Conservation (phyloP, 2,329 filamentous ascomycete species). For the Paracoccidioides lutzii region DNA sequence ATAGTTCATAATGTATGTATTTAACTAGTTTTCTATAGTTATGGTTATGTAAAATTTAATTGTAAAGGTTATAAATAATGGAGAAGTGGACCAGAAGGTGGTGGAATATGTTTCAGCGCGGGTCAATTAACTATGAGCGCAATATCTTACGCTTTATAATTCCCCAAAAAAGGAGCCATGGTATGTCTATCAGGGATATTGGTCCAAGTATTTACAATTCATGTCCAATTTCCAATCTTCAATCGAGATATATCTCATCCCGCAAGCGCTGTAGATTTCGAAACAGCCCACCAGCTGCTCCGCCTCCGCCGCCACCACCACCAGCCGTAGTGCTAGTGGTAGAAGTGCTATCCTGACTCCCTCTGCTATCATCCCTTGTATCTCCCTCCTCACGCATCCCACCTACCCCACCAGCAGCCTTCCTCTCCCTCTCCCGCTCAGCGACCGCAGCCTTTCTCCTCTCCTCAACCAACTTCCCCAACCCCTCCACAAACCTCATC, state of each 20-base stretch:
- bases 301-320: background rate
- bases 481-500: slow-evolving; percentile 62
- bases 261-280: slow-evolving; percentile 40
- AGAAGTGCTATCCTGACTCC: background rate
- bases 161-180: no score
- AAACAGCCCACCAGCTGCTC: slow-evolving; percentile 38
- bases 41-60: no score
- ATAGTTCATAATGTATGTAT: no score
- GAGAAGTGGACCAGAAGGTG: no score
- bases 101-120: no score
- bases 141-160: no score
- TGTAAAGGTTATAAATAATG: no score
- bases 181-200: background rate
- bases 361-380: background rate
- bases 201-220: background rate
- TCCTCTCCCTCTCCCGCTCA: slow-evolving; percentile 35
- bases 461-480: slow-evolving; percentile 76
- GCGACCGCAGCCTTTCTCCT: slow-evolving; percentile 31
- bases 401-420: slow-evolving; percentile 25
- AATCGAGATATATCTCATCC: slow-evolving; percentile 42
- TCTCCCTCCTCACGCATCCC: slow-evolving; percentile 29
- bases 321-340: slow-evolving; percentile 12
- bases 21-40: no score
- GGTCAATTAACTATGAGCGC: no score
- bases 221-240: background rate